A percentile compares a stretch with the other conserved stretches of the same genome.
Conservation (phyloP, 768 basidiomycete species). For the Coprinopsis cinerea region DNA sequence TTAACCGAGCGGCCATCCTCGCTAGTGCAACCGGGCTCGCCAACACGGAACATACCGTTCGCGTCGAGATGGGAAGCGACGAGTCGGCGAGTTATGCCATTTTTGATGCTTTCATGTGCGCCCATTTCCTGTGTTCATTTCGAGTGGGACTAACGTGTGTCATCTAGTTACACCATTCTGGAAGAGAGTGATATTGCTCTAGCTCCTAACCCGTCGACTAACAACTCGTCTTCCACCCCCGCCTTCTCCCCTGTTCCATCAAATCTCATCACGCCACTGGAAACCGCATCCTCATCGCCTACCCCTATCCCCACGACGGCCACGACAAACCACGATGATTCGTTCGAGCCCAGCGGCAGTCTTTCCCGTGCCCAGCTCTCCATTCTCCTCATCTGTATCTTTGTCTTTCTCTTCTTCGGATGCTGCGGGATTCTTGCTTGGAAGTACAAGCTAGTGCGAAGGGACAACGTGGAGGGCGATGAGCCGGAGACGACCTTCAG, state of each 20-base stretch:
- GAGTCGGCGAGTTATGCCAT: neutral
- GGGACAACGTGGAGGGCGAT: neutral
- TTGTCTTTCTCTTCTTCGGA: neutral
- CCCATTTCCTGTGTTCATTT: neutral
- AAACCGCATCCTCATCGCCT: constrained; percentile 2
- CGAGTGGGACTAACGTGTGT: neutral
- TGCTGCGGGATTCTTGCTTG: neutral
- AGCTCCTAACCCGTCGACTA: no score
- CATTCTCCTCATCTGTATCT: neutral
- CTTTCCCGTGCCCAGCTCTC: no score
- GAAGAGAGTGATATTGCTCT: neutral
- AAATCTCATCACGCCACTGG: no score
- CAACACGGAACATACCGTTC: constrained; percentile 4
- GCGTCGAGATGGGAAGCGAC: constrained; percentile 1
- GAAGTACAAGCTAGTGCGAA: neutral
- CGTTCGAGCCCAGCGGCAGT: no score
- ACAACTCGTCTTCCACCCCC: no score
- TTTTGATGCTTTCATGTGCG: constrained; percentile 7
- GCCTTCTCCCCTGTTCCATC: no score
- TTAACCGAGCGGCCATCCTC: constrained; percentile 2
- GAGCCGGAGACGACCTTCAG: neutral
- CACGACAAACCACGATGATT: no score
- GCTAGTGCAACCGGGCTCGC: constrained; percentile 3
- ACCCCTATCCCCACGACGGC: constrained; percentile 1
- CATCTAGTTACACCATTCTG: constrained; percentile 3